Conservation (phyloP, 2,329 filamentous ascomycete species). For the Neospermospora avenae region DNA sequence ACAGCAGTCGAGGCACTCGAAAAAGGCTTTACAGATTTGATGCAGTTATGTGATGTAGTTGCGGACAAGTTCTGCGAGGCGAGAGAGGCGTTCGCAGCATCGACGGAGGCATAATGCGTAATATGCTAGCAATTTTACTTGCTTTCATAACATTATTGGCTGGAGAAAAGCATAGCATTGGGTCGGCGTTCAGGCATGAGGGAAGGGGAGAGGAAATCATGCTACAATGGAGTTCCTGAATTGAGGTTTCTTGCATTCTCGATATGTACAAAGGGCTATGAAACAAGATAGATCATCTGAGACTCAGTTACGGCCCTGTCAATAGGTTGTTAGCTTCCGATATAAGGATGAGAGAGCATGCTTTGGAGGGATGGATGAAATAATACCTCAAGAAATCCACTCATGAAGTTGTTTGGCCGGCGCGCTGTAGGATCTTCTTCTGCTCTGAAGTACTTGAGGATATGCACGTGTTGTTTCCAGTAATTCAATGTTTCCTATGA, state of each 20-base stretch:
- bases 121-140: constrained; percentile 1
- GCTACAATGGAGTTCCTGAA: not conserved
- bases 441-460: constrained; percentile 94
- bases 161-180: constrained; percentile 25
- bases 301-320: constrained; percentile 34
- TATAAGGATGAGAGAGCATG: not conserved
- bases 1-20: constrained; percentile 82
- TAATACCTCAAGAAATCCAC: constrained; percentile 83
- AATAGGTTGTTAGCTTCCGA: constrained; percentile 18
- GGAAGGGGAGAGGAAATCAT: constrained; percentile 9
- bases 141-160: not conserved
- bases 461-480: constrained; percentile 95
- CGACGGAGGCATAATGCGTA: constrained; percentile 8
- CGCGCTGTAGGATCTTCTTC: constrained; percentile 75
- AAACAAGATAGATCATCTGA: constrained; percentile 16
- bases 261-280: constrained; percentile 35
- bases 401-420: constrained; percentile 87
- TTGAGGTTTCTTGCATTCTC: constrained; percentile 26
- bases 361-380: not conserved
- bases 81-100: constrained; percentile 51
- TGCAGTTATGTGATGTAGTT: constrained; percentile 90
- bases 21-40: constrained; percentile 84
- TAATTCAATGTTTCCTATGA: constrained; percentile 93
- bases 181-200: constrained; percentile 27
- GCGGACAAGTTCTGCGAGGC: constrained; percentile 80